Percentiles rank a stretch among this genome's conserved stretches.
phyloP scores from a whole-genome alignment of 768 basidiomycete genomes.

The Suillus luteus region DNA sequence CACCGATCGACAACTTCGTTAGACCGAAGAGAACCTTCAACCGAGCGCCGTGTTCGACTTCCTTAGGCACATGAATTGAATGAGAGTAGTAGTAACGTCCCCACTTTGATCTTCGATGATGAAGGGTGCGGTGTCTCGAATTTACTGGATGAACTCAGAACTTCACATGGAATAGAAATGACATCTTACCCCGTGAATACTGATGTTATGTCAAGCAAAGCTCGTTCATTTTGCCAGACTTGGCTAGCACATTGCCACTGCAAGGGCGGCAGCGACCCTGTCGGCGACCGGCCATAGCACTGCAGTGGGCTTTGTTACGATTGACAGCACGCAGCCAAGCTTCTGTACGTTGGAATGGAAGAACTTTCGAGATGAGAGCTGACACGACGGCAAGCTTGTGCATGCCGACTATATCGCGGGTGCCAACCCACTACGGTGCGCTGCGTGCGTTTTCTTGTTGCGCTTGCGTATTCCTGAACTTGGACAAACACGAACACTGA shows the following conservation, averaged over 20 bases:
- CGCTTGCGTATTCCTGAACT: too few species aligned
- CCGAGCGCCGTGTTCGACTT: conserved; percentile 47
- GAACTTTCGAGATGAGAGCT: conserved; percentile 47
- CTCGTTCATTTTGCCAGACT: background rate
- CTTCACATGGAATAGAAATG: too few species aligned
- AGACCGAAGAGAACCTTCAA: too few species aligned
- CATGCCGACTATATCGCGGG: conserved; percentile 37
- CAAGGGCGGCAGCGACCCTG: conserved; percentile 74
- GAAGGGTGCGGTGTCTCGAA: conserved; percentile 45
- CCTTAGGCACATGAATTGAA: conserved; percentile 25
- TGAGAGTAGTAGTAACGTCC: conserved; percentile 35
- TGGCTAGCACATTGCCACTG: conserved; percentile 58
- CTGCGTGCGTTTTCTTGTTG: too few species aligned
- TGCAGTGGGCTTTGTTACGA: conserved; percentile 57
- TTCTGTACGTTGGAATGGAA: conserved; percentile 58
- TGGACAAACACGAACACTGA: too few species aligned
- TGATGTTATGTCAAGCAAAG: too few species aligned
- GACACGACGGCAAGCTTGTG: conserved; percentile 65
- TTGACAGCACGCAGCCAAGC: conserved; percentile 50
- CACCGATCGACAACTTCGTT: too few species aligned
- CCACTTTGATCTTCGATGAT: conserved; percentile 58
- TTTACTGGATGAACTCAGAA: background rate
- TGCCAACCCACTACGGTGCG: too few species aligned
- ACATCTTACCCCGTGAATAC: too few species aligned
- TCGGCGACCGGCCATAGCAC: conserved; percentile 54